Percentiles rank a stretch among this genome's conserved stretches.
phyloP scores from a whole-genome alignment of 352 stramenopile species.

The Pythium diclinum region DNA sequence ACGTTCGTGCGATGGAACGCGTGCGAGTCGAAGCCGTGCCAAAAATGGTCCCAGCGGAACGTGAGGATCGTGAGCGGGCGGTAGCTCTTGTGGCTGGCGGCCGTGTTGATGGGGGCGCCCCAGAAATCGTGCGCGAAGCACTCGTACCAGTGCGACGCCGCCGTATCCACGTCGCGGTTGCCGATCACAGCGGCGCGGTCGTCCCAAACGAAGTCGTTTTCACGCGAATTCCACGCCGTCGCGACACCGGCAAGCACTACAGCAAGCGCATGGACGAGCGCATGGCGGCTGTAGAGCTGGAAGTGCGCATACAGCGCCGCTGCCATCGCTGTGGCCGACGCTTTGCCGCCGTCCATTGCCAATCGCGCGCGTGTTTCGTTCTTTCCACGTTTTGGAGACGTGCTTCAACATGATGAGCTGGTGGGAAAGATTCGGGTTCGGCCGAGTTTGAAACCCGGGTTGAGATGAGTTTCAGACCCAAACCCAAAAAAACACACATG shows the following conservation, averaged over 20 bases:
- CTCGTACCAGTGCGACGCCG: slow-evolving; percentile 29
- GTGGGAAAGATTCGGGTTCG: not conserved
- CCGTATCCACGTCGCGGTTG: slow-evolving; percentile 58
- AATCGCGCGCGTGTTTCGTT: not conserved
- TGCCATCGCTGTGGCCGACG: not conserved
- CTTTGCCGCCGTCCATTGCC: not conserved
- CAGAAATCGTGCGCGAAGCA: slow-evolving; percentile 88
- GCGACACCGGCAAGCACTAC: slow-evolving; percentile 42
- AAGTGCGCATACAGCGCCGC: not conserved
- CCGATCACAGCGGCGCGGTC: slow-evolving; percentile 75
- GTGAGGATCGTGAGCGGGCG: slow-evolving; percentile 76
- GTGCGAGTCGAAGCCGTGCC: slow-evolving; percentile 42
- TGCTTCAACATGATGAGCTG: slow-evolving; percentile 4
- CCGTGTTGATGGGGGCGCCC: slow-evolving; percentile 58
- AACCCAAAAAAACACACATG: not conserved
- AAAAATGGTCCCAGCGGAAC: slow-evolving; percentile 60
- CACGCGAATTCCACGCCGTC: slow-evolving; percentile 48
- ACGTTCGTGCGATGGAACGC: slow-evolving; percentile 81
- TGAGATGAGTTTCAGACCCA: not conserved
- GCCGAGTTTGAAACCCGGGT: not conserved
- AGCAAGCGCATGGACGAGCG: not conserved
- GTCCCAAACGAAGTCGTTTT: slow-evolving; percentile 87
- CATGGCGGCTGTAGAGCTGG: not conserved
- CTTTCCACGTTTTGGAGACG: not conserved
- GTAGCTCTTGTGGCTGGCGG: slow-evolving; percentile 86